A percentile compares a stretch with the other conserved stretches of the same genome.
These are phyloP conservation scores for Leccinum subgranulosum DNA, from an alignment of 768 basidiomycete genomes.

Conservation along the genomic window DNA sequence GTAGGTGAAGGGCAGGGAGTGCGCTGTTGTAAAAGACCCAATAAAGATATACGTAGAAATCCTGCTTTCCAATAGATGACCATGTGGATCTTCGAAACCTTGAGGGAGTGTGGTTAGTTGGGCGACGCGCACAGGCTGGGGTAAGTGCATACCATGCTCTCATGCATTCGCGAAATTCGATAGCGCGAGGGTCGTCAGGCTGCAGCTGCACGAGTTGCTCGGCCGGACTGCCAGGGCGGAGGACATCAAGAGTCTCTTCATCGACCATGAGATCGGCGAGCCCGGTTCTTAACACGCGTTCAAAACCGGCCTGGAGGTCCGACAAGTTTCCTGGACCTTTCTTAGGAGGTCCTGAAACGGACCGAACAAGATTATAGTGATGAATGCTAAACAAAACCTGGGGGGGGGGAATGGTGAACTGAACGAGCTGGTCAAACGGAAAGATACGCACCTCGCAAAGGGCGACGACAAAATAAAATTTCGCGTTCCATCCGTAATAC, in stretches of 20 bases:
- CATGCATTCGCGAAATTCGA: conserved; percentile 68
- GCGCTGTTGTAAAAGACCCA: conserved; percentile 79
- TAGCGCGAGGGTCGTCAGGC: conserved; percentile 61
- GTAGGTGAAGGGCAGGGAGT: conserved; percentile 47
- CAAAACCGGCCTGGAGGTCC: conserved; percentile 58
- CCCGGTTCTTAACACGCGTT: conserved; percentile 63
- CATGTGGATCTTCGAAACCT: conserved; percentile 77
- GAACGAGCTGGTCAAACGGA: neutral
- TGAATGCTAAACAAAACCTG: conserved; percentile 73
- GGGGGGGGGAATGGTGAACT: conserved; percentile 3
- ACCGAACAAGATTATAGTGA: conserved; percentile 48
- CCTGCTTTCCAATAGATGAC: conserved; percentile 60
- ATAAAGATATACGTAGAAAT: conserved; percentile 74
- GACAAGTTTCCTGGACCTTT: conserved; percentile 42
- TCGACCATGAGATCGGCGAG: conserved; percentile 55
- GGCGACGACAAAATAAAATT: conserved; percentile 45
- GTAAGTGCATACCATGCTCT: conserved; percentile 45
- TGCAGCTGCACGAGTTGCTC: conserved; percentile 59
- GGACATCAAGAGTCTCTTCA: conserved; percentile 47
- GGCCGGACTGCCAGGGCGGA: conserved; percentile 57
- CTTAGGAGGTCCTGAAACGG: conserved; percentile 46
- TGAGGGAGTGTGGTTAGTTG: conserved; percentile 3
- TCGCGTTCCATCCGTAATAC: conserved; percentile 39
- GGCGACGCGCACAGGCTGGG: neutral
- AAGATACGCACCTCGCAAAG: conserved; percentile 52